These are phyloP conservation scores for Citrus medica DNA, from an alignment of 345 rosid genomes.

Conservation along the genomic window DNA sequence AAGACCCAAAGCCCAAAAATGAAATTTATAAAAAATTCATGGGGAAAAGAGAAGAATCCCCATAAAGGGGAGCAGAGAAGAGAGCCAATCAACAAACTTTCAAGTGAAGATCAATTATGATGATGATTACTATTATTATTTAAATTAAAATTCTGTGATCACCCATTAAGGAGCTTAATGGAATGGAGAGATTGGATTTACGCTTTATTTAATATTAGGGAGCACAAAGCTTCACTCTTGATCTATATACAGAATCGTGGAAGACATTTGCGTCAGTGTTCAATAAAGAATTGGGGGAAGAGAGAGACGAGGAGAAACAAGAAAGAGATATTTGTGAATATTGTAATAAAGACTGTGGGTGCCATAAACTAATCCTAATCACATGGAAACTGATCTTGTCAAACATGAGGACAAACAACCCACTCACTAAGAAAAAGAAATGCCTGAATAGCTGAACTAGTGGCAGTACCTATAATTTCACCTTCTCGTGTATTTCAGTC, in stretches of 20 bases:
- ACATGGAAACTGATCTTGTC: slow-evolving; percentile 37
- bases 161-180: neutral
- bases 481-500: neutral
- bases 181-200: neutral
- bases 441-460: neutral
- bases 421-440: neutral
- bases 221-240: slow-evolving; percentile 33
- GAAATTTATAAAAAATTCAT: slow-evolving; percentile 21
- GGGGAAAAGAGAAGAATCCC: slow-evolving; percentile 38
- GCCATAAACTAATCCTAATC: slow-evolving; percentile 32
- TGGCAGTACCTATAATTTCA: too few relatives aligned
- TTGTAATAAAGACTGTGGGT: slow-evolving; percentile 24
- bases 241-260: slow-evolving; percentile 41
- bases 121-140: neutral
- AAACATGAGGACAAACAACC: slow-evolving; percentile 27
- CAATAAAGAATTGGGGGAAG: slow-evolving; percentile 15
- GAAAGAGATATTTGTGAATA: slow-evolving; percentile 23
- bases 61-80: slow-evolving; percentile 20
- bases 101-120: slow-evolving; percentile 4
- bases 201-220: slow-evolving; percentile 9
- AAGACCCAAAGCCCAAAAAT: slow-evolving; percentile 22
- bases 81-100: slow-evolving; percentile 17
- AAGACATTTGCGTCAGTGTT: slow-evolving; percentile 26
- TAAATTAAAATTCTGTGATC: neutral
- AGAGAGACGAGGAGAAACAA: neutral